Evolutionary conservation across 192 early-diverging fungal species (phyloP).

Genomic region (Umbelopsis sp.): DNA sequence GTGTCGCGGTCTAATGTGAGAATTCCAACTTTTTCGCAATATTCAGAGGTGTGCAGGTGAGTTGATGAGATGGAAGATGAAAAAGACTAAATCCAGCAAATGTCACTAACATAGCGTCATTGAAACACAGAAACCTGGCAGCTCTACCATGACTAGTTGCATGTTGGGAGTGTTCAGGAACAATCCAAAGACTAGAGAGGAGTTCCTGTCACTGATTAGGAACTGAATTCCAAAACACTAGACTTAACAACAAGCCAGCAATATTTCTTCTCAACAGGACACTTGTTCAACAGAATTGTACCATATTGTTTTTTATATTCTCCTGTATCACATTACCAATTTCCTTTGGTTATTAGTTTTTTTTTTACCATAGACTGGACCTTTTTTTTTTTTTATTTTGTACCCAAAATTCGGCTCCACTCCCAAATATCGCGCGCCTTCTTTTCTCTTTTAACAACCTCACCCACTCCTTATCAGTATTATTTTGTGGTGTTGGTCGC

Average conservation of each 20-base stretch:
- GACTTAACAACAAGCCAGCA: neutral
- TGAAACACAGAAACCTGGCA: conserved; percentile 84
- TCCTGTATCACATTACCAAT: neutral
- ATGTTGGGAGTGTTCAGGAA: conserved; percentile 95
- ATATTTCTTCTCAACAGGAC: neutral
- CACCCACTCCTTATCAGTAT: neutral
- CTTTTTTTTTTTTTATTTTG: neutral
- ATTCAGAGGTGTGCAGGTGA: conserved; percentile 14
- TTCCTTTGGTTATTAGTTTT: neutral
- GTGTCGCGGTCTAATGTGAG: too few relatives aligned
- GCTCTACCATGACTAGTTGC: conserved; percentile 88
- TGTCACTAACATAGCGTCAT: neutral
- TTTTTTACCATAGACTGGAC: neutral
- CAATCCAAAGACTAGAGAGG: conserved; percentile 91
- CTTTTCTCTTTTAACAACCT: neutral
- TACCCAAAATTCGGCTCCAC: neutral
- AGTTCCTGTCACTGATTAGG: conserved; percentile 86
- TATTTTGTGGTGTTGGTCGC: neutral
- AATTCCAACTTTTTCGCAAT: neutral
- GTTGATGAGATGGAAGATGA: neutral
- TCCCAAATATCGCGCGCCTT: neutral
- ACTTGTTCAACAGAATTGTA: conserved; percentile 18
- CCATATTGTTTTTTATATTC: conserved; percentile 1
- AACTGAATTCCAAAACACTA: conserved; percentile 18
- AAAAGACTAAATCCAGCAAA: neutral